phyloP scores from a whole-genome alignment of 306 rosid genomes.

The Cicer chorassanicum region DNA sequence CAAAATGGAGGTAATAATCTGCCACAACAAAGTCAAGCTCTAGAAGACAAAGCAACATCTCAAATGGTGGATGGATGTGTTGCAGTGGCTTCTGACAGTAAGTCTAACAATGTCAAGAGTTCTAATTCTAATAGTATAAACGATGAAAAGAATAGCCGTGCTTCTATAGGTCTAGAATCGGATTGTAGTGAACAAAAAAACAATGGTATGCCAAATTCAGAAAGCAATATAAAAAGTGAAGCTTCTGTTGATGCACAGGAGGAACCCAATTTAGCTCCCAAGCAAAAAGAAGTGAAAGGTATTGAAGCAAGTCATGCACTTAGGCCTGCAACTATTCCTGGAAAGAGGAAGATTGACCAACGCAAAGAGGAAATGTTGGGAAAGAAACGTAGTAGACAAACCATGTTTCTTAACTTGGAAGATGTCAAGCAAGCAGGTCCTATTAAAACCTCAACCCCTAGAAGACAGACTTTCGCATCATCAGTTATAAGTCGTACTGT shows the following conservation, averaged over 20 bases:
- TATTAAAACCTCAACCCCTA: slow-evolving; percentile 87
- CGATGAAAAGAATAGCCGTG: slow-evolving; percentile 56
- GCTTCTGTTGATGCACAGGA: slow-evolving; percentile 64
- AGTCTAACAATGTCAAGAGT: slow-evolving; percentile 51
- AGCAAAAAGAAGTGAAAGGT: slow-evolving; percentile 86
- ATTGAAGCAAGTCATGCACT: slow-evolving; percentile 80
- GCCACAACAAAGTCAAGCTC: slow-evolving; percentile 53
- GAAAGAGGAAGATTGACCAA: slow-evolving; percentile 86
- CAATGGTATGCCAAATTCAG: slow-evolving; percentile 59
- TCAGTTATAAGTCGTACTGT: slow-evolving; percentile 66
- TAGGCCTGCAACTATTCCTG: slow-evolving; percentile 77
- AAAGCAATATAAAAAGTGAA: slow-evolving; percentile 64
- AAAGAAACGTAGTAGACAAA: slow-evolving; percentile 93
- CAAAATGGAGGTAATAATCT: slow-evolving; percentile 55
- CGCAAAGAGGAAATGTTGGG: slow-evolving; percentile 89
- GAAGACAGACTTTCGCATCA: slow-evolving; percentile 77
- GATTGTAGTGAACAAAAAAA: slow-evolving; percentile 57
- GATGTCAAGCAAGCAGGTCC: slow-evolving; percentile 96
- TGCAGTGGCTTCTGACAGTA: slow-evolving; percentile 55
- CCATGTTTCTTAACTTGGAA: slow-evolving; percentile 92
- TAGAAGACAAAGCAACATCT: slow-evolving; percentile 53
- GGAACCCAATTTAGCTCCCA: slow-evolving; percentile 60
- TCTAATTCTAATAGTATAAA: slow-evolving; percentile 54
- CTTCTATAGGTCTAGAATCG: slow-evolving; percentile 59
- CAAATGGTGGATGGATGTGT: slow-evolving; percentile 50